Evolutionary conservation across 1,139 yeast species (phyloP).

Genomic region (Pneumocystis sp.): DNA sequence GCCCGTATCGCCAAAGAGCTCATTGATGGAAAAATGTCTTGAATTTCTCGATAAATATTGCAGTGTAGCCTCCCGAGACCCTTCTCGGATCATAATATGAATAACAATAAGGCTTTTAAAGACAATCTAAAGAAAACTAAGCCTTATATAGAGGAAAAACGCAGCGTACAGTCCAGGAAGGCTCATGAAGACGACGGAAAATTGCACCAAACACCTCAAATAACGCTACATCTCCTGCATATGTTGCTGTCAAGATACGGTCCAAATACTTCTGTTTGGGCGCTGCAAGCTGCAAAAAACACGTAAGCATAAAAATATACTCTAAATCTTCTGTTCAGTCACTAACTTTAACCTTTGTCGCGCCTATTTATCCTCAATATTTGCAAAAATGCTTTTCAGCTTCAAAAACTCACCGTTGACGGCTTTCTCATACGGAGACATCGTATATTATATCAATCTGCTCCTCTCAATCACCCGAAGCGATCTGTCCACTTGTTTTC

Average conservation of each 20-base stretch:
- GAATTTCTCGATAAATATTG: constrained; percentile 45
- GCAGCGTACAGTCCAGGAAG: constrained; percentile 54
- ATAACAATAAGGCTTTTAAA: constrained; percentile 71
- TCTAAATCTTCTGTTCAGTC: neutral
- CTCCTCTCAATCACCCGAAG: neutral
- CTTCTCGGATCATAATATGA: constrained; percentile 86
- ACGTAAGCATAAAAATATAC: neutral
- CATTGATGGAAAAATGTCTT: constrained; percentile 40
- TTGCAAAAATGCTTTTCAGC: neutral
- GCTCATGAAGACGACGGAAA: constrained; percentile 47
- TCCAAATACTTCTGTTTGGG: constrained; percentile 92
- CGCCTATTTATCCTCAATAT: neutral
- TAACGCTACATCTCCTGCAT: constrained; percentile 36
- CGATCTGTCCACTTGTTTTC: neutral
- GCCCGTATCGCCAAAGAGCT: constrained; percentile 20
- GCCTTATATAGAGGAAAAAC: neutral
- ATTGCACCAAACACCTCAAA: constrained; percentile 54
- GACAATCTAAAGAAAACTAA: constrained; percentile 32
- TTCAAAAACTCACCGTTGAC: neutral
- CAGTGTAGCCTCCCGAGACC: constrained; percentile 58
- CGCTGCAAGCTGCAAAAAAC: constrained; percentile 67
- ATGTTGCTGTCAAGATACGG: constrained; percentile 73
- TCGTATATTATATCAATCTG: neutral
- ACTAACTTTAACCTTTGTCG: constrained; percentile 1
- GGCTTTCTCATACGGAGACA: neutral